Conservation (phyloP, 2,329 filamentous ascomycete genomes). For the Elsinoe arachidis region DNA sequence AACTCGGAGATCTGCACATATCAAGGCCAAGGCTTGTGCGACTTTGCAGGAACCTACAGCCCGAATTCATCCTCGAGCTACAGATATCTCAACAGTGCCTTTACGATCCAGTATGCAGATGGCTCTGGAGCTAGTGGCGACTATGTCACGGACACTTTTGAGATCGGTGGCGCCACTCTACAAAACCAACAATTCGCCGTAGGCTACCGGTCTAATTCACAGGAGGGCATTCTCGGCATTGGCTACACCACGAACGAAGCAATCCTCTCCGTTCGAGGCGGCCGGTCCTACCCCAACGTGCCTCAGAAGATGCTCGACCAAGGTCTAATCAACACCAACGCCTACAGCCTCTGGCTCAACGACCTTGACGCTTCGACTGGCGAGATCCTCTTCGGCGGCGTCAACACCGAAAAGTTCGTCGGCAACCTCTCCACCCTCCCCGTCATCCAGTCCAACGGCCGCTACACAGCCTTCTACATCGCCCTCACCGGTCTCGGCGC, state of each 20-base stretch:
- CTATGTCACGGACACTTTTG: constrained; percentile 68
- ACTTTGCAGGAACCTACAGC: constrained; percentile 55
- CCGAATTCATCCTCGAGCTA: constrained; percentile 70
- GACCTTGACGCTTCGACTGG: constrained; percentile 55
- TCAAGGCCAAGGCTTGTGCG: constrained; percentile 42
- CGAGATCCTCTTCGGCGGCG: constrained; percentile 69
- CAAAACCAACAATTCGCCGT: constrained; percentile 61
- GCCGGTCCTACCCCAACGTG: constrained; percentile 49
- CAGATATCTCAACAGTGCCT: constrained; percentile 60
- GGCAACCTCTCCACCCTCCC: constrained; percentile 55
- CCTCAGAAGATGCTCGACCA: constrained; percentile 56
- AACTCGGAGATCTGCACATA: constrained; percentile 51
- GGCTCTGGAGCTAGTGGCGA: constrained; percentile 68
- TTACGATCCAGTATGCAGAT: constrained; percentile 85
- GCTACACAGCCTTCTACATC: constrained; percentile 48
- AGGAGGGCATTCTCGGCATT: constrained; percentile 72
- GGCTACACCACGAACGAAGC: constrained; percentile 76
- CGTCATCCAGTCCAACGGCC: constrained; percentile 40
- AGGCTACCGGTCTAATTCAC: constrained; percentile 53
- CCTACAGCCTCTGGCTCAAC: constrained; percentile 61
- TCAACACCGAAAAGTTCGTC: constrained; percentile 64
- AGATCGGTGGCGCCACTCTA: constrained; percentile 48
- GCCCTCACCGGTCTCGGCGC: constrained; percentile 41
- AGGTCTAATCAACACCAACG: constrained; percentile 52
- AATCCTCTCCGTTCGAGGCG: constrained; percentile 50